Base-by-base conservation (phyloP, 495 filamentous ascomycete genomes). In the Chaetomium fimeti region DNA sequence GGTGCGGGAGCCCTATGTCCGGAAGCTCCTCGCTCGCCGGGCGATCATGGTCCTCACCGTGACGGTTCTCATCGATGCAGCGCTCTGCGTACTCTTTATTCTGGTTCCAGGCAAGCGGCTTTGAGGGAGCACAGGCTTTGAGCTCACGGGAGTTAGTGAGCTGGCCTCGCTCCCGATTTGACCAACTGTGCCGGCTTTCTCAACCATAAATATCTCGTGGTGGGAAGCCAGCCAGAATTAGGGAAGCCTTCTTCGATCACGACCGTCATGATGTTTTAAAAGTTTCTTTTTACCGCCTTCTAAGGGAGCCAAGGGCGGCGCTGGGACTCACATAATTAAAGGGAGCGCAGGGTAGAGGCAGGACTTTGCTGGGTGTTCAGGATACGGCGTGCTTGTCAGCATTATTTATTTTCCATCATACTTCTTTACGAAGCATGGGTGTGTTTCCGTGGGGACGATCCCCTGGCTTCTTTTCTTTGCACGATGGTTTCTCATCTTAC, bases 31-130 rank as follows among this genome's bases (percentile, higher is more conserved):
- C 55, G 85, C 83, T 62, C 91, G 91, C 75, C 88, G 94, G 45
- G 88, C 93, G 0, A 68, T 89, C 25, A 90, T 91, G 78, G 90
- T 91, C 3, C 78, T 95, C 13, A 76, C 79, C 3, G 81, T 93
- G 57, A 89, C 91, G 20, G 72, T 90, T 20, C 65, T 96, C 52
- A 81, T 94, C 54, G 89, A 91, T 62, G 86, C 89, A 7, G 88
- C 87, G 43, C 75, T 96, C 11, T 89, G 87, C 63, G 82, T 91
- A 47, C 78, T 97, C 38, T 98, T 96, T 79, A 90, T 95, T 61
- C 88, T 98, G 58, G 94, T 98, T 3, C 94, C 94, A 0, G 93
- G 94, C 22, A 92, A 91, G 61, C 83, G 90, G 68, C 81, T 98
- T 60, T 97, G 77, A 72, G 59, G 47, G 40, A 58, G 45, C 22